Evolutionary conservation across 2,329 filamentous ascomycete species (phyloP).

Genomic region (Penicillium sp.): DNA sequence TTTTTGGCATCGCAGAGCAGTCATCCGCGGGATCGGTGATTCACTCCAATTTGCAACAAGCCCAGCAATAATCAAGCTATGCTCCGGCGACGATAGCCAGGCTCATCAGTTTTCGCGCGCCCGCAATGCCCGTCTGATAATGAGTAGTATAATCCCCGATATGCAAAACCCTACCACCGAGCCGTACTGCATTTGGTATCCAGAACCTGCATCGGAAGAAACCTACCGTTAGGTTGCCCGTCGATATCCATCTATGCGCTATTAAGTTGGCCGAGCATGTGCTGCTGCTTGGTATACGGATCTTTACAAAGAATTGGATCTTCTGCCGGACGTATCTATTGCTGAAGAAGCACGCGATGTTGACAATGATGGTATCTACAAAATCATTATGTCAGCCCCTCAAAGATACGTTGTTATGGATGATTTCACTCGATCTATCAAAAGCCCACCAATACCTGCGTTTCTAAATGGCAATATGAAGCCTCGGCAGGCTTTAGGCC

Average conservation of each 20-base stretch:
- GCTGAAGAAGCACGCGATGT: not conserved
- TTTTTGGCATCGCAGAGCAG: constrained; percentile 12
- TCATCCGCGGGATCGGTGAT: constrained; percentile 13
- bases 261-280: constrained; percentile 23
- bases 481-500: constrained; percentile 13
- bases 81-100: constrained; percentile 11
- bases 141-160: constrained; percentile 30
- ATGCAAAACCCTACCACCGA: constrained; percentile 23
- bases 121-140: constrained; percentile 20
- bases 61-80: constrained; percentile 14
- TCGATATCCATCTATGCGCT: constrained; percentile 30
- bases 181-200: constrained; percentile 49
- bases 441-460: not conserved
- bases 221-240: constrained; percentile 38
- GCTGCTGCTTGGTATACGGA: constrained; percentile 19
- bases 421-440: not conserved
- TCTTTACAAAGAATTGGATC: constrained; percentile 16
- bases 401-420: not conserved
- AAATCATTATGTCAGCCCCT: not conserved
- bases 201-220: constrained; percentile 37
- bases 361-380: not conserved
- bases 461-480: constrained; percentile 4
- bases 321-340: not conserved
- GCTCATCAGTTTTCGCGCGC: constrained; percentile 13
- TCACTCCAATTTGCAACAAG: constrained; percentile 16